These are phyloP conservation scores for Ophiostoma himal-ulmi DNA, from an alignment of 2,329 filamentous ascomycete genomes.

Conservation along the genomic window DNA sequence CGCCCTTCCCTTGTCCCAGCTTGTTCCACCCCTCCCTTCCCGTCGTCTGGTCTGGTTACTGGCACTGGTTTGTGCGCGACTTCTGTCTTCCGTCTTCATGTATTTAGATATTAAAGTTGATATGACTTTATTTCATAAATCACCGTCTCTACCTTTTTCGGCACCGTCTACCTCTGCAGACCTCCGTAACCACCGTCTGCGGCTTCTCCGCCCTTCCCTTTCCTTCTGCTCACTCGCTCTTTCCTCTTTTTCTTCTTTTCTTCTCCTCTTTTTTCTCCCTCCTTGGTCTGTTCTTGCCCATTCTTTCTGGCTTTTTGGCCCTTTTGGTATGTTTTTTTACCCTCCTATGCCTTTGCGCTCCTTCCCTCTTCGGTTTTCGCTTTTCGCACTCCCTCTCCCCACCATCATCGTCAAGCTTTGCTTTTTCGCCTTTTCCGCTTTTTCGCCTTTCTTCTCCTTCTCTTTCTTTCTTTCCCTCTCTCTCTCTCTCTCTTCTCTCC, in stretches of 20 bases:
- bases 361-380: neutral
- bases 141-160: neutral
- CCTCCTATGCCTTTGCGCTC: neutral
- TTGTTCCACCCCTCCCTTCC: constrained; percentile 7
- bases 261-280: constrained; percentile 2
- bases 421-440: neutral
- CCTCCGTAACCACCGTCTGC: constrained; percentile 6
- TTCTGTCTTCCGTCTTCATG: neutral
- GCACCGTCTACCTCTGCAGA: neutral
- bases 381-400: constrained; percentile 4
- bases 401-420: constrained; percentile 14
- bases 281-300: constrained; percentile 14
- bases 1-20: neutral
- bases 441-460: neutral
- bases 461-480: neutral
- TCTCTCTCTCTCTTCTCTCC: neutral
- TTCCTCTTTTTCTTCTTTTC: constrained; percentile 15
- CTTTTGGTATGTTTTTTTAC: neutral
- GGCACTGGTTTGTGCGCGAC: neutral
- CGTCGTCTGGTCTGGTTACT: neutral
- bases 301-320: constrained; percentile 13
- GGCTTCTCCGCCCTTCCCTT: constrained; percentile 18
- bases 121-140: no score
- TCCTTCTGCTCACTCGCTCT: constrained; percentile 15
- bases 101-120: neutral